Evolutionary conservation across 2,329 filamentous ascomycete genomes (phyloP).

Genomic region (Neofusicoccum parvum): DNA sequence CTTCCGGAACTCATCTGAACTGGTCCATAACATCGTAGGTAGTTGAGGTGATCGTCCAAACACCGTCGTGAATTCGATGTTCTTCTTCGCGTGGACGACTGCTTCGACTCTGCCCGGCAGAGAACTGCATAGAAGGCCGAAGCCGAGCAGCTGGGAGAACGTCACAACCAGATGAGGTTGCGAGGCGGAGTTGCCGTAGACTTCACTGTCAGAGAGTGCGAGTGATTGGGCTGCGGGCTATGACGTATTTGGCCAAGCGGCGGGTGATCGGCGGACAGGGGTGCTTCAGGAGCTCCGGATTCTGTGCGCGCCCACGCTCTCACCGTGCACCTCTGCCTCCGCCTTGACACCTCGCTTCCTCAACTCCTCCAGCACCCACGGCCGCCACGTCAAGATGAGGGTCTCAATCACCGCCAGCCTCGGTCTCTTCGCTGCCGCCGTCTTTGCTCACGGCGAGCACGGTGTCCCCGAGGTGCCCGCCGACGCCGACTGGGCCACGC

Average conservation of each 20-base stretch:
- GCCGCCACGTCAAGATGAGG: constrained; percentile 16
- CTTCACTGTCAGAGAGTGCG: too few relatives aligned
- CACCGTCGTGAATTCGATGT: too few relatives aligned
- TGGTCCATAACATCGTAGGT: too few relatives aligned
- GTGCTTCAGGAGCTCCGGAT: constrained; percentile 11
- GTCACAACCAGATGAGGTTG: too few relatives aligned
- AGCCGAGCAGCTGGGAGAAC: too few relatives aligned
- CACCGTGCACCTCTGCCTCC: constrained; percentile 14
- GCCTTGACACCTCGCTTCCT: not conserved
- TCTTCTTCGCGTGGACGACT: too few relatives aligned
- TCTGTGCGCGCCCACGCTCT: constrained; percentile 1
- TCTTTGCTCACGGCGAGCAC: constrained; percentile 37
- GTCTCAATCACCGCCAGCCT: constrained; percentile 12
- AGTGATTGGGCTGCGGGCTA: not conserved
- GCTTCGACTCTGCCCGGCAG: too few relatives aligned
- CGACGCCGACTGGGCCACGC: constrained; percentile 52
- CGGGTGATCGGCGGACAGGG: constrained; percentile 15
- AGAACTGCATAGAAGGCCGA: too few relatives aligned
- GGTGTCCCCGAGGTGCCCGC: constrained; percentile 46
- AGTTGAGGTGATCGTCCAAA: too few relatives aligned
- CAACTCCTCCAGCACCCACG: not conserved
- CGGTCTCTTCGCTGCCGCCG: constrained; percentile 22
- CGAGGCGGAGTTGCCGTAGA: too few relatives aligned
- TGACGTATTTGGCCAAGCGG: constrained; percentile 11
- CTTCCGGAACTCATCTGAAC: too few relatives aligned